These are phyloP conservation scores for Trypanosoma melophagium DNA, from an alignment of 208 protist species.

Conservation along the genomic window DNA sequence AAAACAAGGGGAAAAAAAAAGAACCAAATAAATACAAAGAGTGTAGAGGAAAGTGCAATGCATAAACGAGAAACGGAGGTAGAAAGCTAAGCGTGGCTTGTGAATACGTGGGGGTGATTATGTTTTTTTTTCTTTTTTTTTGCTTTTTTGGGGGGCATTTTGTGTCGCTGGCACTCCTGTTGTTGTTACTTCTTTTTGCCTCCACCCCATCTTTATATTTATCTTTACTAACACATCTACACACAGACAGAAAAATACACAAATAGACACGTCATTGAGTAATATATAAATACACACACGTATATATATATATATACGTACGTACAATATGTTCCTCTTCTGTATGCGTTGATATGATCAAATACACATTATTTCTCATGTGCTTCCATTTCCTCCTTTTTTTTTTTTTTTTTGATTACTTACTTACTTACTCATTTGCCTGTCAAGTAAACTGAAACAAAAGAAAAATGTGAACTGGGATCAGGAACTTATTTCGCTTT, in stretches of 20 bases:
- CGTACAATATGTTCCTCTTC: not conserved
- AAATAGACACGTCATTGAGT: too few relatives aligned
- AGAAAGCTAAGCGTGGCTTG: not conserved
- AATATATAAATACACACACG: too few relatives aligned
- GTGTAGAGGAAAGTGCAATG: not conserved
- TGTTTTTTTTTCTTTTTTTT: not conserved
- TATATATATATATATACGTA: conserved; percentile 10
- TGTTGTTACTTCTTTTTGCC: conserved; percentile 12
- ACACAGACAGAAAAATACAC: too few relatives aligned
- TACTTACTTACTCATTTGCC: conserved; percentile 8
- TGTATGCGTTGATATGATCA: not conserved
- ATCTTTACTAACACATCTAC: too few relatives aligned
- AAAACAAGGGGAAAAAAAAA: too few relatives aligned
- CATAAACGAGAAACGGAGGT: conserved; percentile 1
- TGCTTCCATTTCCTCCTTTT: conserved; percentile 11
- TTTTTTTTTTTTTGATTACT: conserved; percentile 24
- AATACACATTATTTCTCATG: not conserved
- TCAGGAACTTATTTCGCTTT: not conserved
- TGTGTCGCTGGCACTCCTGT: not conserved
- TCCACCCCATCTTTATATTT: too few relatives aligned
- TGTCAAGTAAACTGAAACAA: not conserved
- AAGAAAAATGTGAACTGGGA: too few relatives aligned
- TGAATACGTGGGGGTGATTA: not conserved
- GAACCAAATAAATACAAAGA: too few relatives aligned
- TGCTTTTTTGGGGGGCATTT: not conserved